Evolutionary conservation across 441 rosid genomes (phyloP), one percentile per base, ranked within the genome.

Genomic region (Sinapis alba): DNA sequence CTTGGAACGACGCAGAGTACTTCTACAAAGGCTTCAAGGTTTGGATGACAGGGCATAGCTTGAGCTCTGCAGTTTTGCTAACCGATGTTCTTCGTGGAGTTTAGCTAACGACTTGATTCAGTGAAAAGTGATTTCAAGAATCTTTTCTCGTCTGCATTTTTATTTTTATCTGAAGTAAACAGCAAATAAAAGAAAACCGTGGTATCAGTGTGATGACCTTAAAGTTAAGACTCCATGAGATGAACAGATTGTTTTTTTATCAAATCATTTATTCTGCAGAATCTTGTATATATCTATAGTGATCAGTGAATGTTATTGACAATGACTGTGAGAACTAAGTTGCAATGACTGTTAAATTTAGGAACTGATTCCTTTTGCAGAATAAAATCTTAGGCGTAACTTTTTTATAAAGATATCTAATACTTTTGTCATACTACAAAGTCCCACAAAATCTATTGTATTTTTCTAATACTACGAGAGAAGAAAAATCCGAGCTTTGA

Each of bases 11-110:
- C 24, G 80, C 50, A 2, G 71, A 78, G 3, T 90, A 87, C 79
- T 94, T 94, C 77, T 81, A 81, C 30, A 43, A 79, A 5, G 81
- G 65, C 78, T 94, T 94, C 81, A 89, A 79, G 91, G 85, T 94
- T 43, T 94, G 97, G 97, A 86, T 72, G 88, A 51, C 56, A 0
- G 96, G 90, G 23, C 83, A 87, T 78, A 80, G 78, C 79, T 68
- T 19, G 57, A 43, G 60, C 15, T 78, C 83, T 4, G 92, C 90
- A 68, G 86, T 82, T 34, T 36, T 83, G 53, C 70, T 94, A 75
- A 70, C 41, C 8, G 82, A 84, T 30, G 57, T 89, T 67, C 78
- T 93, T 76, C 19, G 45, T 47, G 34, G n/a, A 45, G 60, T 63
- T 15, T 63, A 62, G 54, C 43, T 26, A 47, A 58, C 5, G 51